Conservation (phyloP, 164 flowering plant species). For the Kingdonia uniflora region DNA sequence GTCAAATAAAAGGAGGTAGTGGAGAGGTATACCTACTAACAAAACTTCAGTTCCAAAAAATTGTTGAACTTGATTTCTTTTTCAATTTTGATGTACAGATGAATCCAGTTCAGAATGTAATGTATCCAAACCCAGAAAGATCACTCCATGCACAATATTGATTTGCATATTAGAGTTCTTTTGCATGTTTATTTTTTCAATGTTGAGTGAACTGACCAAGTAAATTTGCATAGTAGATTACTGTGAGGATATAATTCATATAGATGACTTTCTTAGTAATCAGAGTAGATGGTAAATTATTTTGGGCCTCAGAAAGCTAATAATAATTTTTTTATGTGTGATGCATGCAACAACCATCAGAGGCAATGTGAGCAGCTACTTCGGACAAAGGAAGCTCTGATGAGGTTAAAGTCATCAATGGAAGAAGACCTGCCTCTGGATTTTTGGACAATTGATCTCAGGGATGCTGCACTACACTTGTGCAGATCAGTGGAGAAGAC, state of each 20-base stretch:
- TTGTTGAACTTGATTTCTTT: too few species aligned
- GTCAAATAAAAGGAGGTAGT: too few species aligned
- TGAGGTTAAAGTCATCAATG: constrained; percentile 59
- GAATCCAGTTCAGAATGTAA: too few species aligned
- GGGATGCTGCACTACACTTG: constrained; percentile 87
- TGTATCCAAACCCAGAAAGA: too few species aligned
- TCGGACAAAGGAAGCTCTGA: constrained; percentile 66
- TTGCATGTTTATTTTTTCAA: too few species aligned
- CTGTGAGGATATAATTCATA: not conserved
- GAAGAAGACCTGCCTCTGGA: constrained; percentile 76
- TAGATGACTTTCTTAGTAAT: too few species aligned
- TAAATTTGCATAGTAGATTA: not conserved
- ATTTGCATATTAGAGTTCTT: too few species aligned
- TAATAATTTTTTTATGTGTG: constrained; percentile 5
- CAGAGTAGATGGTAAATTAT: not conserved
- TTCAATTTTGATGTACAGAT: too few species aligned
- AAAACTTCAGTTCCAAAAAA: too few species aligned
- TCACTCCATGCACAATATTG: too few species aligned
- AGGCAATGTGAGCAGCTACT: constrained; percentile 92
- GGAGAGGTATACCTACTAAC: too few species aligned
- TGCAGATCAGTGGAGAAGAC: constrained; percentile 84
- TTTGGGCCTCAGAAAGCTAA: not conserved
- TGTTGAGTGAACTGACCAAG: too few species aligned
- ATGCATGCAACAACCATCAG: constrained; percentile 28
- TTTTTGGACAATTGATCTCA: constrained; percentile 91